Percentiles rank a stretch among this genome's conserved stretches.
Conservation (phyloP, 805 yeast species). For the Scheffersomyces stipitis region DNA sequence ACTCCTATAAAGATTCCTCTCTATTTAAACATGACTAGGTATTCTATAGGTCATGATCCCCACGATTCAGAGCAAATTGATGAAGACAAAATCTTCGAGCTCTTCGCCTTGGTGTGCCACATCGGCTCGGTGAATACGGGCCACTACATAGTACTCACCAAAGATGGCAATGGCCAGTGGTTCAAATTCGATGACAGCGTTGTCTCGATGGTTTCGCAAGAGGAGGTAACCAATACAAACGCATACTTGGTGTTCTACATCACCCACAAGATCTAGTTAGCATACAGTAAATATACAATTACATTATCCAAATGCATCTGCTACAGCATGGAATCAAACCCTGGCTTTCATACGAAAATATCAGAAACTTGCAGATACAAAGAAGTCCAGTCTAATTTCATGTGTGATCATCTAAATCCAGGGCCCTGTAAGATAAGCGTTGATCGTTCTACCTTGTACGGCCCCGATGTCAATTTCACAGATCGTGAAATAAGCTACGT, state of each 20-base stretch:
- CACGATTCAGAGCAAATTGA: constrained; percentile 16
- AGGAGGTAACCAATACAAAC: constrained; percentile 64
- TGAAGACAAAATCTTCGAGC: constrained; percentile 58
- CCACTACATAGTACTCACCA: constrained; percentile 82
- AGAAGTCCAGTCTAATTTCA: no score
- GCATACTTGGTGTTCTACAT: constrained; percentile 82
- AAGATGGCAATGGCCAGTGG: constrained; percentile 78
- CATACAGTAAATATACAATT: neutral
- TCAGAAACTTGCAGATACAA: no score
- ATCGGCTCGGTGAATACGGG: constrained; percentile 95
- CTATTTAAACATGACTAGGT: constrained; percentile 68
- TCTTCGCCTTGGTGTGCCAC: constrained; percentile 86
- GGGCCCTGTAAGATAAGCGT: no score
- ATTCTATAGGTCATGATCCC: constrained; percentile 27
- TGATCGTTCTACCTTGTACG: no score
- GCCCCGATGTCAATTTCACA: no score
- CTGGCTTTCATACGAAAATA: no score
- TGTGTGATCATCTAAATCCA: no score
- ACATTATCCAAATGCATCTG: no score
- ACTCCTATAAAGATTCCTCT: constrained; percentile 71
- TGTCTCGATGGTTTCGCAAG: constrained; percentile 62
- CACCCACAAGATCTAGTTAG: constrained; percentile 38
- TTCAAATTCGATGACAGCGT: constrained; percentile 87
- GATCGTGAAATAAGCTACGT: no score
- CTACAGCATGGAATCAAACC: no score